These are phyloP conservation scores for Microthlaspi erraticum DNA, from an alignment of 345 rosid species.

Conservation along the genomic window DNA sequence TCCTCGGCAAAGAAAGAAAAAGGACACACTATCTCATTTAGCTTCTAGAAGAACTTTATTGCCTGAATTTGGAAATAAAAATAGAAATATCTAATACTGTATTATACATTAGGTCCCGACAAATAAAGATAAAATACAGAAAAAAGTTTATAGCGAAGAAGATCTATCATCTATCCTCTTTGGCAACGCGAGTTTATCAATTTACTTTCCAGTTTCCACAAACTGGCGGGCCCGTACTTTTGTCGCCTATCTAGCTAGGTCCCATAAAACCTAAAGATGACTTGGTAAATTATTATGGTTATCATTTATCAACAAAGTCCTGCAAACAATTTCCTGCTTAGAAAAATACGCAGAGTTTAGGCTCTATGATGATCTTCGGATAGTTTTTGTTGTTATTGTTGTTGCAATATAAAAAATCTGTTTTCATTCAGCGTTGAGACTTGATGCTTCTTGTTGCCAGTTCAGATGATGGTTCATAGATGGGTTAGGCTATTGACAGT, in stretches of 20 bases:
- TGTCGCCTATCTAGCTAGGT: background rate
- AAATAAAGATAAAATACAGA: background rate
- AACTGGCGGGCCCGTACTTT: conserved; percentile 27
- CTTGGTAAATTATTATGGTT: background rate
- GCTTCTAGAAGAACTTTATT: conserved; percentile 38
- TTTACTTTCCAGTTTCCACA: conserved; percentile 35
- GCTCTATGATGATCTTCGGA: background rate
- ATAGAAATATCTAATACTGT: background rate
- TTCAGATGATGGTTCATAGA: too few species aligned
- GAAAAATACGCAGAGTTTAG: background rate
- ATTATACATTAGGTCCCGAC: conserved; percentile 2
- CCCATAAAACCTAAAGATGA: conserved; percentile 5
- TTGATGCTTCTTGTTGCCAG: too few species aligned
- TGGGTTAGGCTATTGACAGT: too few species aligned
- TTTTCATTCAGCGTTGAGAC: too few species aligned
- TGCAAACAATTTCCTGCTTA: conserved; percentile 1
- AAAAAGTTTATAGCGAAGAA: background rate
- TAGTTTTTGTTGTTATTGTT: too few species aligned
- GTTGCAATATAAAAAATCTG: too few species aligned
- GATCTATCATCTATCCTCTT: conserved; percentile 29
- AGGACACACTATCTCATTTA: background rate
- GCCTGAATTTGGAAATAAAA: conserved; percentile 9
- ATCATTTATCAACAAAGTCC: conserved; percentile 27
- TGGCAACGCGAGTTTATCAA: background rate
- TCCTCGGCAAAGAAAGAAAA: background rate